Base-by-base conservation (phyloP, 331 rosid genomes). In the Saraca asoca region DNA sequence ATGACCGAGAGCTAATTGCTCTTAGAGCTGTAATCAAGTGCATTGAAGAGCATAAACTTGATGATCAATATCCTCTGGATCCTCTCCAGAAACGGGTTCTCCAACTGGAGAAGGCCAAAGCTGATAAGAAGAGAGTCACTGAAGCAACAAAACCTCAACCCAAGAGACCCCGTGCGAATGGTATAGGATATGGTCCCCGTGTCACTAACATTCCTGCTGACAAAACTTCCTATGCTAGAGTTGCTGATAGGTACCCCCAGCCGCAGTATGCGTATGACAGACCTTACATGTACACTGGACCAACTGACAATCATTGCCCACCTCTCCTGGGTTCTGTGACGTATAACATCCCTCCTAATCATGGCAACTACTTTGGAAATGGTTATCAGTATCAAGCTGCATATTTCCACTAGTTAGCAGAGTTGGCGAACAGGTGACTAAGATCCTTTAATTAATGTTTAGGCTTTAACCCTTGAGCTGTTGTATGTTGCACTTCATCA, bases 101-200 rank as follows among this genome's bases (percentile, higher is more conserved):
- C 59, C 95, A 78, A 70, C 80, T 93, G 39, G 98, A 93, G 82
- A 93, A 86, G 76, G 95, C 95, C 56, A 93, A 90, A 74, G 97
- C 98, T 14, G 97, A 90, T 71, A 90, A 86, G 87, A 93, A 90
- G 78, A 81, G 96, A 74, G 96, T 79, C 69, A 85, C 96, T 0
- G 98, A 93, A 82, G 85, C 87, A 0, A 71, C 96, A 42, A 93
- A 88, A 72, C 98, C 98, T 78, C 98, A 90, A 75, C 91, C 98
- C 5, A 90, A 93, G 85, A 85, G 98, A 75, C 98, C 98, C 56
- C 95, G 98, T 0, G 98, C 97, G 6, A 90, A 86, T 16, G 82
- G 88, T 4, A 85, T 69, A 0, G 93, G 94, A 46, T 88, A 79
- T 39, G 91, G 51, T 75, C 91, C 95, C 13, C 88, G 88, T 7